Conservation (phyloP, 2,329 filamentous ascomycete species). For the Aspergillus sp. region DNA sequence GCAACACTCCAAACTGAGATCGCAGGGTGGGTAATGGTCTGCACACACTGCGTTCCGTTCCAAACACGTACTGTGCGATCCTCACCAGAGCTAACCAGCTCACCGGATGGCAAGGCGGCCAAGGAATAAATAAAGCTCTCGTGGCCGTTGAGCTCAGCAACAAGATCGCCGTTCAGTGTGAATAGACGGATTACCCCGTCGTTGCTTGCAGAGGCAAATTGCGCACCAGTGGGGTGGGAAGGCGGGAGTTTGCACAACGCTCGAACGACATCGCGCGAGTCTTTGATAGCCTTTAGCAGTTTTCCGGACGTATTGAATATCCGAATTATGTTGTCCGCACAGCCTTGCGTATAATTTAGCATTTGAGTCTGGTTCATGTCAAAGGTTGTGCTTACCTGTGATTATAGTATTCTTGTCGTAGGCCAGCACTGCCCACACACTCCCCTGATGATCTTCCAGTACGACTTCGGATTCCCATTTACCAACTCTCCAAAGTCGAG, state of each 20-base stretch:
- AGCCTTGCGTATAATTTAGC: conserved; percentile 52
- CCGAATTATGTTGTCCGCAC: conserved; percentile 85
- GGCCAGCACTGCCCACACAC: conserved; percentile 89
- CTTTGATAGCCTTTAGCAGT: conserved; percentile 63
- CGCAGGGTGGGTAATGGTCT: conserved; percentile 95
- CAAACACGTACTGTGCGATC: conserved; percentile 92
- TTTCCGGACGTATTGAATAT: conserved; percentile 70
- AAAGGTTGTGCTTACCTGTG: conserved; percentile 55
- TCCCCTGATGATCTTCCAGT: conserved; percentile 73
- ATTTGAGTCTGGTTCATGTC: background rate
- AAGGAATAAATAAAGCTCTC: conserved; percentile 94
- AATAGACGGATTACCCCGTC: conserved; percentile 86
- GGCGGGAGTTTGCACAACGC: conserved; percentile 80
- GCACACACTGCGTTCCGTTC: conserved; percentile 77
- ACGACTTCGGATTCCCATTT: conserved; percentile 78
- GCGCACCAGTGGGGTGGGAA: conserved; percentile 75
- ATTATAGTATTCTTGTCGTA: conserved; percentile 78
- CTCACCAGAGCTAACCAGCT: conserved; percentile 87
- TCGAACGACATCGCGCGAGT: conserved; percentile 79
- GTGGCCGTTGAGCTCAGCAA: conserved; percentile 80
- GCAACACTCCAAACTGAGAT: conserved; percentile 95
- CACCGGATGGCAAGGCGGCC: conserved; percentile 73
- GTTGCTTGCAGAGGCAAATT: conserved; percentile 94
- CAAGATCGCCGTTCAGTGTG: conserved; percentile 73
- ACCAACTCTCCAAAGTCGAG: conserved; percentile 79